A percentile compares a stretch with the other conserved stretches of the same genome.
These are phyloP conservation scores for Cercospora sojina DNA, from an alignment of 2,329 filamentous ascomycete species.

Conservation along the genomic window DNA sequence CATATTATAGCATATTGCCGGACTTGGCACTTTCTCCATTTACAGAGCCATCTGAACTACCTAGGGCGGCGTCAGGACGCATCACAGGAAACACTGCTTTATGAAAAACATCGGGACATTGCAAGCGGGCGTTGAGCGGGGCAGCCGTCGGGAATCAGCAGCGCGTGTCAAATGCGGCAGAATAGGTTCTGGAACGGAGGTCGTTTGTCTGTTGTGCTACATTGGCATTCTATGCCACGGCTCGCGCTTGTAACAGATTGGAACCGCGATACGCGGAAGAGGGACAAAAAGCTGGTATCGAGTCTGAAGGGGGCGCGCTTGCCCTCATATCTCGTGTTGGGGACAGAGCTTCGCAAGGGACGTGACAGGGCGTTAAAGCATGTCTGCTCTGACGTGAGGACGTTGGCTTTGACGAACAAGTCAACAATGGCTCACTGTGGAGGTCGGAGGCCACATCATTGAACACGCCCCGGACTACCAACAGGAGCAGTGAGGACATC, in stretches of 20 bases:
- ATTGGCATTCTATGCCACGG: constrained; percentile 5
- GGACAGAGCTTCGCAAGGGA: neutral
- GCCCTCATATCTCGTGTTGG: constrained; percentile 1
- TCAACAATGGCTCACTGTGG: neutral
- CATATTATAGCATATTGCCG: constrained; percentile 60
- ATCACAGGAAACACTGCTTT: constrained; percentile 14
- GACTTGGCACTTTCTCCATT: constrained; percentile 7
- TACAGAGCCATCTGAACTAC: constrained; percentile 20
- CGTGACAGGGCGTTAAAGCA: neutral
- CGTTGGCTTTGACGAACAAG: neutral
- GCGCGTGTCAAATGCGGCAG: constrained; percentile 28
- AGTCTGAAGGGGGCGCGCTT: constrained; percentile 19
- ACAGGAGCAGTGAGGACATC: neutral
- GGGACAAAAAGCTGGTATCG: constrained; percentile 24
- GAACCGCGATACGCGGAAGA: constrained; percentile 9
- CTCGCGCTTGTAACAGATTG: neutral
- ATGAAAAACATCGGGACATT: constrained; percentile 20
- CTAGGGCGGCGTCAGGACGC: constrained; percentile 13
- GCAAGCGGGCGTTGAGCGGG: constrained; percentile 26
- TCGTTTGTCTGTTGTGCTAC: constrained; percentile 12
- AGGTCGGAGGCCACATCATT: neutral
- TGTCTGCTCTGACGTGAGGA: neutral
- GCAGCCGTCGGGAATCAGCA: constrained; percentile 17
- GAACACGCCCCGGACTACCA: neutral
- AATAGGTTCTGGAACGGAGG: constrained; percentile 15